Evolutionary conservation across 306 rosid species (phyloP).

Genomic region (Dryas alaskensis): DNA sequence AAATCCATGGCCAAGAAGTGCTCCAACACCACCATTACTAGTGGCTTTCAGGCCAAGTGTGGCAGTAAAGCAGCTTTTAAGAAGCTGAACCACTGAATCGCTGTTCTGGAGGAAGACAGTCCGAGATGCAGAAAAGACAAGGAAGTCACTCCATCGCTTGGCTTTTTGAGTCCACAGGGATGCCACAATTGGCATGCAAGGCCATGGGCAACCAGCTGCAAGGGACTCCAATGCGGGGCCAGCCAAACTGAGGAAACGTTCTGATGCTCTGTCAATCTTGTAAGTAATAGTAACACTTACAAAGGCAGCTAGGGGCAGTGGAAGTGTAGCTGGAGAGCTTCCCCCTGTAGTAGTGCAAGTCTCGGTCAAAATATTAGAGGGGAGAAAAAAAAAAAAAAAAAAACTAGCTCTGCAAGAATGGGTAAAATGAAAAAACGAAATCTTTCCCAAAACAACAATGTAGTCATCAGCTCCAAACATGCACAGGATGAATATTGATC

Average conservation of each 20-base stretch:
- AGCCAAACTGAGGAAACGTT: constrained; percentile 84
- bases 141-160: constrained; percentile 89
- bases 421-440: too few relatives aligned
- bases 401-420: too few relatives aligned
- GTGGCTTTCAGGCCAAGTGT: constrained; percentile 70
- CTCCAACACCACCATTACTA: constrained; percentile 76
- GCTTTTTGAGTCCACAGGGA: constrained; percentile 99
- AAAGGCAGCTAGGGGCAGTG: constrained; percentile 95
- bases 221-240: constrained; percentile 89
- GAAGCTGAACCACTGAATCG: constrained; percentile 75
- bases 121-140: constrained; percentile 84
- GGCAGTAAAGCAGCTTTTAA: constrained; percentile 90
- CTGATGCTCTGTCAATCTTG: constrained; percentile 77
- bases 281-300: constrained; percentile 94
- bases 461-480: too few relatives aligned
- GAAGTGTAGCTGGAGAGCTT: constrained; percentile 91
- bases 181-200: constrained; percentile 97
- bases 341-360: constrained; percentile 45
- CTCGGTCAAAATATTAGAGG: neutral
- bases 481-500: too few relatives aligned
- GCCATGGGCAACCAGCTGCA: constrained; percentile 98
- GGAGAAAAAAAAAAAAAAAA: neutral
- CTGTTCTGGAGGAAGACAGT: constrained; percentile 87
- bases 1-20: constrained; percentile 91
- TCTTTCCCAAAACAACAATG: too few relatives aligned